Evolutionary conservation across 305 asterid species (phyloP).

Genomic region (Fraxinus latifolia): DNA sequence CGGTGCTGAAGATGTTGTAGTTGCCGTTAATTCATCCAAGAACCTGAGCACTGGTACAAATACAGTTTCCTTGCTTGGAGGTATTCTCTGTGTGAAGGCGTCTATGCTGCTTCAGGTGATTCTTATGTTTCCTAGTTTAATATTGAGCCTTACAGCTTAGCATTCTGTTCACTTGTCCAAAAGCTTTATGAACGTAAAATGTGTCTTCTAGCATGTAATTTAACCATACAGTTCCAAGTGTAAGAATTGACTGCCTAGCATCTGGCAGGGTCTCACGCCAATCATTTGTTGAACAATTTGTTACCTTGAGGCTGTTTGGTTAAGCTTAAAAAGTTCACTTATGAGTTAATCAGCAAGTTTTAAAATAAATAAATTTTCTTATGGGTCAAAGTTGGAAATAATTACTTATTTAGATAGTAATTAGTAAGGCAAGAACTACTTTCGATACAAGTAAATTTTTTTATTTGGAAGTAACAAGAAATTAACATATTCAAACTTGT

Average conservation of each 20-base stretch:
- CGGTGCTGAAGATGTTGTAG: slow-evolving; percentile 73
- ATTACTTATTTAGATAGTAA: neutral
- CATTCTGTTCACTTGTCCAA: neutral
- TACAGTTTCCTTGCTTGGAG: slow-evolving; percentile 56
- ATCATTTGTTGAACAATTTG: neutral
- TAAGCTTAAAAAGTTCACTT: neutral
- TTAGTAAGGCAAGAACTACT: neutral
- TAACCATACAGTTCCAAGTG: neutral
- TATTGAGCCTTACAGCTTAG: neutral
- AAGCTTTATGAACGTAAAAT: neutral
- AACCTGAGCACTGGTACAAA: slow-evolving; percentile 37
- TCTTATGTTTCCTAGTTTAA: neutral
- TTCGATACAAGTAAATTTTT: neutral
- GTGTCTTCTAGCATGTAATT: neutral
- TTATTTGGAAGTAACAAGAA: neutral
- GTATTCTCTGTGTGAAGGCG: slow-evolving; percentile 86
- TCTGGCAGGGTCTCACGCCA: neutral
- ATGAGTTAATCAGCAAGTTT: neutral
- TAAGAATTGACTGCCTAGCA: neutral
- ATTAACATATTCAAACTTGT: neutral
- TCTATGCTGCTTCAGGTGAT: slow-evolving; percentile 87
- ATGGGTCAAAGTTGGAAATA: neutral
- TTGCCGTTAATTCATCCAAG: slow-evolving; percentile 64
- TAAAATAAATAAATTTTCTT: neutral
- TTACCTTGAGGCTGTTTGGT: neutral